Conservation (phyloP, 2,329 filamentous ascomycete species). For the Phyllosticta citrichinensis region DNA sequence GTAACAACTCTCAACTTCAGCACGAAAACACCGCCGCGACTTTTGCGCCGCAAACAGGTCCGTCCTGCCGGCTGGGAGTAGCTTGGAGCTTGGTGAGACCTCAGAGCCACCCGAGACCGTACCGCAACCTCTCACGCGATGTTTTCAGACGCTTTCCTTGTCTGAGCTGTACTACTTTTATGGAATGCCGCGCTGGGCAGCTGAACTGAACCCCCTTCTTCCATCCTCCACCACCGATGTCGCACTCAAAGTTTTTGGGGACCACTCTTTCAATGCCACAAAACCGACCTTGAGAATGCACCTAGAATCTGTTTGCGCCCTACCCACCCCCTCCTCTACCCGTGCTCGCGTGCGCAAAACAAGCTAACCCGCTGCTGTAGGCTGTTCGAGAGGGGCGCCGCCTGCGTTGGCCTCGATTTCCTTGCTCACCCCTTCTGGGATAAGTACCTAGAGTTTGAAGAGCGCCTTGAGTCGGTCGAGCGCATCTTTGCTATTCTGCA, state of each 20-base stretch:
- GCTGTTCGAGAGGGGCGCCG: constrained; percentile 82
- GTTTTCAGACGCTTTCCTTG: constrained; percentile 37
- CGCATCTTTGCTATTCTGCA: constrained; percentile 76
- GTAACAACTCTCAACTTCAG: constrained; percentile 9
- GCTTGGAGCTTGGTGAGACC: constrained; percentile 16
- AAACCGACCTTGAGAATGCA: constrained; percentile 5
- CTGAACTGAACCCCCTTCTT: constrained; percentile 1
- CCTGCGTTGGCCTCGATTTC: constrained; percentile 82
- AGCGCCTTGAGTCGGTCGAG: constrained; percentile 73
- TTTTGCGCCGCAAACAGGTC: constrained; percentile 1
- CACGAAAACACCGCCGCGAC: constrained; percentile 4
- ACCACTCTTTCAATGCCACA: neutral
- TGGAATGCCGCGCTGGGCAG: constrained; percentile 10
- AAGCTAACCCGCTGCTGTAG: constrained; percentile 44
- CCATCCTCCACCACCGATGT: constrained; percentile 6
- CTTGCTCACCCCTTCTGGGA: constrained; percentile 96
- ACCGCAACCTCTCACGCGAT: constrained; percentile 12
- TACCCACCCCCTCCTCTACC: constrained; percentile 22
- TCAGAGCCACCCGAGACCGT: constrained; percentile 15
- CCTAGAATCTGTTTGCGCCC: constrained; percentile 33
- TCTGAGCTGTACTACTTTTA: constrained; percentile 24
- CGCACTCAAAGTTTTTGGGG: constrained; percentile 6
- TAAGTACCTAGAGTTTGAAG: constrained; percentile 96
- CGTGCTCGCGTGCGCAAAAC: constrained; percentile 10
- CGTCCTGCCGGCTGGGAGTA: constrained; percentile 6